phyloP scores from a whole-genome alignment of 2,329 filamentous ascomycete species.

The Penicillium brasilianum region DNA sequence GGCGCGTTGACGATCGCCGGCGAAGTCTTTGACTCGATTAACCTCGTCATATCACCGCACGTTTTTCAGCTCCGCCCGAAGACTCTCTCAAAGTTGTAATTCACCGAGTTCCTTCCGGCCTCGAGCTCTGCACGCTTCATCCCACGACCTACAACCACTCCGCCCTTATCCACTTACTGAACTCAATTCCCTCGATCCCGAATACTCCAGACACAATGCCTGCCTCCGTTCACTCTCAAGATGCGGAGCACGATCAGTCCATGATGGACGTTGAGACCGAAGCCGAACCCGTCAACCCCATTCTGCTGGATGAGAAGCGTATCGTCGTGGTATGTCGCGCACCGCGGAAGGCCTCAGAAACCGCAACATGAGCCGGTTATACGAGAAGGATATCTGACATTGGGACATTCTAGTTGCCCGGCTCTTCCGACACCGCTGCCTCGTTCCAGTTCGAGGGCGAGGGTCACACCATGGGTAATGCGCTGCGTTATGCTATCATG shows the following conservation, averaged over 20 bases:
- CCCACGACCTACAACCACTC: background rate
- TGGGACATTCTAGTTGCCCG: constrained; percentile 68
- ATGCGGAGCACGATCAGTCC: constrained; percentile 46
- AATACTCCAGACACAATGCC: constrained; percentile 38
- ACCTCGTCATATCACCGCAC: background rate
- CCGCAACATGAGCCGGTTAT: background rate
- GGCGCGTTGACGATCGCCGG: constrained; percentile 12
- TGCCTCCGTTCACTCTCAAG: constrained; percentile 44
- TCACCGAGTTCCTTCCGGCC: too few species aligned
- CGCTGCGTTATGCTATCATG: constrained; percentile 93
- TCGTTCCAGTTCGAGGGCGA: constrained; percentile 95
- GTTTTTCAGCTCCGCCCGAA: background rate
- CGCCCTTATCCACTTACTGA: background rate
- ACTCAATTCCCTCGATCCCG: constrained; percentile 1
- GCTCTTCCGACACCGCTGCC: constrained; percentile 81
- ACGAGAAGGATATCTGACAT: constrained; percentile 1
- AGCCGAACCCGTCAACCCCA: constrained; percentile 20
- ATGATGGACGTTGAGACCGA: constrained; percentile 46
- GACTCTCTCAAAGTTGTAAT: background rate
- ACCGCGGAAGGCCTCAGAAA: background rate
- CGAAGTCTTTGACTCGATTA: constrained; percentile 12
- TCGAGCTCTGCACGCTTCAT: background rate
- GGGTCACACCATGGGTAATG: constrained; percentile 94
- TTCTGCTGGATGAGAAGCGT: constrained; percentile 54
- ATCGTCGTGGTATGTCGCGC: constrained; percentile 63